Evolutionary conservation across 257 asterid species (phyloP).

Genomic region (Asclepias syriaca): DNA sequence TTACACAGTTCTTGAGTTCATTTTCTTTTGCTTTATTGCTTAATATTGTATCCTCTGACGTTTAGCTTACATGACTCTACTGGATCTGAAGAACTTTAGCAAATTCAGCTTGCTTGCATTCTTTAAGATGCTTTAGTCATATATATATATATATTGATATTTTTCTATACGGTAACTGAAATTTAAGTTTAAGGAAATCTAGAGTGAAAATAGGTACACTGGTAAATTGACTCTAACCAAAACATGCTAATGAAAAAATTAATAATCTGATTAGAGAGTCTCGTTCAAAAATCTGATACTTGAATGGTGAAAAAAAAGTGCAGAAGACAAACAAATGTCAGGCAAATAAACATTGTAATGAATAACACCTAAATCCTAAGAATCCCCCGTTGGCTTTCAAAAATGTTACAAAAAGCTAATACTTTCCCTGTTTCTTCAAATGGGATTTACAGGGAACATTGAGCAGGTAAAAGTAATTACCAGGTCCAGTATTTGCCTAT

Average conservation of each 20-base stretch:
- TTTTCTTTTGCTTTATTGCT: background rate
- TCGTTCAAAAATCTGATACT: background rate
- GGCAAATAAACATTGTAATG: background rate
- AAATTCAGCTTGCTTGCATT: background rate
- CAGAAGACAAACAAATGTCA: background rate
- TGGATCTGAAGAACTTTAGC: background rate
- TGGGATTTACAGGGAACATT: conserved; percentile 12
- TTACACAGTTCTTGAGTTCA: background rate
- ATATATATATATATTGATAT: background rate
- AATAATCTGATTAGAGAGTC: background rate
- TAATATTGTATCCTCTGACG: background rate
- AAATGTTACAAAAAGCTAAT: conserved; percentile 2
- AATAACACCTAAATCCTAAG: conserved; percentile 15
- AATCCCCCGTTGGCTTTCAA: conserved; percentile 7
- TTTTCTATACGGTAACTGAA: background rate
- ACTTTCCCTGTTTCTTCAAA: conserved; percentile 1
- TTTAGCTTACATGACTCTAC: background rate
- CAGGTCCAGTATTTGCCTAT: background rate
- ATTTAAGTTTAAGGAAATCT: background rate
- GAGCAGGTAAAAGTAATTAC: conserved; percentile 2
- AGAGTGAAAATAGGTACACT: background rate
- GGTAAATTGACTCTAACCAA: background rate
- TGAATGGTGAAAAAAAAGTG: background rate
- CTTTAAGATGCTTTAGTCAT: background rate
- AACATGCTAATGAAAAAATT: background rate